Base-by-base conservation (phyloP, 2,329 filamentous ascomycete genomes). In the Diaporthe australafricana region DNA sequence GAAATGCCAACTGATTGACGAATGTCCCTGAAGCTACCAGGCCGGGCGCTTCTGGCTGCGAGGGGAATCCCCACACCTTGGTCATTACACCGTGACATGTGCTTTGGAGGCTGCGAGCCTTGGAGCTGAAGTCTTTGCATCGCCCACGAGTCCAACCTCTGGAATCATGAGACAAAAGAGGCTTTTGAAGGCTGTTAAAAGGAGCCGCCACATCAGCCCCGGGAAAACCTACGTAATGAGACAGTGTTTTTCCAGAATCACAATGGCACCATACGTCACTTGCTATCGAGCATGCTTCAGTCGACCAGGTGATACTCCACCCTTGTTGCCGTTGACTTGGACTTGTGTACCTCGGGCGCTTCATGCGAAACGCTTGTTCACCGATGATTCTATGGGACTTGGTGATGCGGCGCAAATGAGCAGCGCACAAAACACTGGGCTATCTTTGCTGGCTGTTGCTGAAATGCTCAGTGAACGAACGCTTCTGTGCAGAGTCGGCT, bases 1-100 rank as follows among this genome's bases (percentile, higher is more conserved):
- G 57, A 73, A 69, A 72, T 72, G 72, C 66, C 52, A 73, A 70
- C 66, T 69, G 67, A 50, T 60, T 69, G 67, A 69, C 67, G 67
- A 50, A 69, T 17, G 45, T 35, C 45, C 17, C 7, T 20, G 9
- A 5, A 25, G 38, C 12, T 5, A 3, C 17, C 17, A 32, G 9
- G 22, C 5, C 16, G 16, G 42, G 17, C 17, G 42, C 32, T 27
- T 16, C 11, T 30, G 7, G 5, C 40, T 11, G 35, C 7, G 16
- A 32, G 16, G 27, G 9, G 16, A 22, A 16, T 1, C 20, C 6
- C 5, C 6, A 17, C 17, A 22, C 52, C 2, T 20, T 2, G 17
- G 14, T 38, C n/a, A 4, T 50, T 22, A 3, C 2, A 17, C 12
- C 27, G 45, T 65, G 60, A 65, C 20, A 50, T 25, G 45, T 50